Conservation (phyloP, 2,329 filamentous ascomycete species). For the Clonostachys rhizophaga region DNA sequence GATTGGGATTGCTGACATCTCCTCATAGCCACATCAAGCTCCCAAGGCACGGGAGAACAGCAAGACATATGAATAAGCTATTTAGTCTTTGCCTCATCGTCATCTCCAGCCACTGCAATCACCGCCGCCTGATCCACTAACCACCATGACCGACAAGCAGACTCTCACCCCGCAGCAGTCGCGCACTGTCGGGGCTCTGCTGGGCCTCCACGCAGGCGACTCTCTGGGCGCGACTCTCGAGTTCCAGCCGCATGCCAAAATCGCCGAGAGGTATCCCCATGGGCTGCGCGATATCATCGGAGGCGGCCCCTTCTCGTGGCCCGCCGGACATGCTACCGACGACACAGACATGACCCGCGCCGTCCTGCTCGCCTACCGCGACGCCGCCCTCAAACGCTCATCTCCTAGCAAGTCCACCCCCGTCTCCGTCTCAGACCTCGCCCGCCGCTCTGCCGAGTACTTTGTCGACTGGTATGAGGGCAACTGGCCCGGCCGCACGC, state of each 20-base stretch:
- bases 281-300: constrained; percentile 35
- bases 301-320: constrained; percentile 36
- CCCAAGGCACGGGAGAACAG: too few species aligned
- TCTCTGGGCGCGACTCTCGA: constrained; percentile 39
- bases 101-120: too few species aligned
- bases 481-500: constrained; percentile 31
- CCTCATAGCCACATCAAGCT: too few species aligned
- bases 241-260: constrained; percentile 26
- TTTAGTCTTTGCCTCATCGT: too few species aligned
- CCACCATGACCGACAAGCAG: too few species aligned
- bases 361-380: constrained; percentile 35
- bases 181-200: constrained; percentile 33
- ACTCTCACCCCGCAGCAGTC: constrained; percentile 4
- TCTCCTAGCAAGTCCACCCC: background rate
- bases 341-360: constrained; percentile 42
- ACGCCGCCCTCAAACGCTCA: constrained; percentile 4
- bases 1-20: too few species aligned
- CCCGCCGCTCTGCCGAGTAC: constrained; percentile 24
- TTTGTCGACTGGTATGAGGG: constrained; percentile 36
- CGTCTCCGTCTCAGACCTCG: constrained; percentile 15
- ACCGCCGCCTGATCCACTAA: too few species aligned
- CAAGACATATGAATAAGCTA: too few species aligned
- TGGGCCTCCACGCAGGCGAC: constrained; percentile 41
- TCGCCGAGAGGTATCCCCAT: constrained; percentile 24
- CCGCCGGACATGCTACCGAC: constrained; percentile 37